Evolutionary conservation across 352 stramenopile species (phyloP).

Genomic region (Phytophthora sansomeana): DNA sequence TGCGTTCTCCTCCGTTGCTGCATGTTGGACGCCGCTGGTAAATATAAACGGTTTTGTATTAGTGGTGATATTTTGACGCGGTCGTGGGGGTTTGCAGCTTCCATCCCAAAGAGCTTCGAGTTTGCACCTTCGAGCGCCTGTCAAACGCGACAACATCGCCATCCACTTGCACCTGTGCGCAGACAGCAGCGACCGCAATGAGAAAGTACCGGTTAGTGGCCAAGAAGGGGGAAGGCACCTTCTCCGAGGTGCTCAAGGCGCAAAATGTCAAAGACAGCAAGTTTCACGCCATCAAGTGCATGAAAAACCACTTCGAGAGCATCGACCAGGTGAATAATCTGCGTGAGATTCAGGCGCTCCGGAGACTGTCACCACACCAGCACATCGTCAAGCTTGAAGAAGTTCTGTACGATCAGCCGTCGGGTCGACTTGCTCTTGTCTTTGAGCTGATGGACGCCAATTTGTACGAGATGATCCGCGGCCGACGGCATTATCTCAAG

Average conservation of each 20-base stretch:
- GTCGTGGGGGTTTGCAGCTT: no score
- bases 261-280: slow-evolving; percentile 95
- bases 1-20: neutral
- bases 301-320: slow-evolving; percentile 97
- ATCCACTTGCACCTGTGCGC: neutral
- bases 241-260: slow-evolving; percentile 94
- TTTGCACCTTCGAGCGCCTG: neutral
- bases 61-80: slow-evolving; percentile 1
- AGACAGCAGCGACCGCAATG: slow-evolving; percentile 44
- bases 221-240: slow-evolving; percentile 96
- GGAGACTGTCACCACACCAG: slow-evolving; percentile 93
- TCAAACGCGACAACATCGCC: neutral
- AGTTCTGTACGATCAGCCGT: slow-evolving; percentile 94
- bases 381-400: slow-evolving; percentile 97
- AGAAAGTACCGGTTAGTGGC: slow-evolving; percentile 95
- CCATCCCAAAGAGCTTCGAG: neutral
- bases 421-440: slow-evolving; percentile 93
- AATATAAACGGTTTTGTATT: slow-evolving; percentile 21
- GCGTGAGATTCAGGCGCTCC: slow-evolving; percentile 95
- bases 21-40: slow-evolving; percentile 5
- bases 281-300: slow-evolving; percentile 98
- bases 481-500: slow-evolving; percentile 89
- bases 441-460: slow-evolving; percentile 98
- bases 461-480: slow-evolving; percentile 96
- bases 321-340: slow-evolving; percentile 98